These are phyloP conservation scores for Haplosporangium sp. DNA, from an alignment of 371 early-diverging fungal genomes.

Conservation along the genomic window DNA sequence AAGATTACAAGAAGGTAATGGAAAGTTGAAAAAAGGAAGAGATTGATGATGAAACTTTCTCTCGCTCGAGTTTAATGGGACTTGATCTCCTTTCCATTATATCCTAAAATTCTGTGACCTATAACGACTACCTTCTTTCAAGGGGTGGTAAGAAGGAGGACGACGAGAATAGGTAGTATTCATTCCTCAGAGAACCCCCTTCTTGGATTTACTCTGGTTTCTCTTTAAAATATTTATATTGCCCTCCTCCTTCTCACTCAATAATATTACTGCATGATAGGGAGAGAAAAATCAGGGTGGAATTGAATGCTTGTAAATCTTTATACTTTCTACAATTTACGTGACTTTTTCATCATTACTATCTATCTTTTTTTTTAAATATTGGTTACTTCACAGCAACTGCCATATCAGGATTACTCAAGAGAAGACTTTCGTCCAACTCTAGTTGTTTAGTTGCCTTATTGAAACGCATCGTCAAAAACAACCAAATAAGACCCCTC, in stretches of 20 bases:
- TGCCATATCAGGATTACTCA: slow-evolving; percentile 1
- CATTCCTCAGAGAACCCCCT: too few species aligned
- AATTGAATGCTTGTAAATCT: too few species aligned
- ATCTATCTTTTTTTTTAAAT: not conserved
- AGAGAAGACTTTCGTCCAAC: slow-evolving; percentile 12
- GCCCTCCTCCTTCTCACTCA: too few species aligned
- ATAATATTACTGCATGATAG: too few species aligned
- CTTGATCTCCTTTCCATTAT: slow-evolving; percentile 1
- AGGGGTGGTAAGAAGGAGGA: not conserved
- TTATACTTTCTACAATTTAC: not conserved
- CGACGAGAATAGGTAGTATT: too few species aligned
- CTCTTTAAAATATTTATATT: too few species aligned
- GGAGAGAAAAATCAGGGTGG: too few species aligned
- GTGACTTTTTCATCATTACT: not conserved
- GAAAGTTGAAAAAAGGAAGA: not conserved
- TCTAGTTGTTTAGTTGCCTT: slow-evolving; percentile 31
- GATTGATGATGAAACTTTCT: not conserved
- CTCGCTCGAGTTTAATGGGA: not conserved
- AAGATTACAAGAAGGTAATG: not conserved
- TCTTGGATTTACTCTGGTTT: too few species aligned
- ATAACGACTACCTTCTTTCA: not conserved
- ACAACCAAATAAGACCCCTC: slow-evolving; percentile 38
- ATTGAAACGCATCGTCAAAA: slow-evolving; percentile 35
- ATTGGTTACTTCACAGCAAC: slow-evolving; percentile 11
- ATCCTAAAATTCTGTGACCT: not conserved